Evolutionary conservation across 2,329 filamentous ascomycete genomes (phyloP), one percentile per base, ranked within the genome.

Genomic region (Aspergillus glaucus): DNA sequence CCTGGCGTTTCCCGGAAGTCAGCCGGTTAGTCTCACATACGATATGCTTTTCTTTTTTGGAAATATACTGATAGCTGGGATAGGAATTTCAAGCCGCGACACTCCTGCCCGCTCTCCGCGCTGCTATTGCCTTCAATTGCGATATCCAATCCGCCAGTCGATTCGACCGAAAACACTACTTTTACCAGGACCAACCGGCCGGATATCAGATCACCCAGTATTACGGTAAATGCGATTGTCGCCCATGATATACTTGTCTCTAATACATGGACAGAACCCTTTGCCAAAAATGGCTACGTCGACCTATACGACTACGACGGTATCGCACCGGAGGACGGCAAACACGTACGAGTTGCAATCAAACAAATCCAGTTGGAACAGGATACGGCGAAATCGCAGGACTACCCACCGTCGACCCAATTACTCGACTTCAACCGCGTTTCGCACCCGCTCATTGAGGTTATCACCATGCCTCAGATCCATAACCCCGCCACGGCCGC

Each of bases 151-250:
- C 71, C 1, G 78, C 81, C 58, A 95, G 90, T 67, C 82, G 81
- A 47, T 98, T 96, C 71, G 93, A 98, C 69, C 80, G 93, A 55
- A 98, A 98, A 68, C 93, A 98, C 69, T 98, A 98, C 71, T 97
- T 98, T 70, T 95, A 96, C 75, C 95, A 93, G 81, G 93, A 98
- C 68, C 93, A 98, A 69, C 93, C 93, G 0, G 81, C 88, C 0
- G 93, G 93, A 0, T 98, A 98, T 68, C 93, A 98, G 68, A 95
- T 98, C 54, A 98, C 93, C 1, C 93, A 98, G 65, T 97, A 92
- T 72, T 96, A 97, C 67, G 76, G 77, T 75, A 62, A 45, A 47
- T 34, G 17, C 12, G 19, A 36, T 12, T 21, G 2, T 21, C 34
- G 3, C n/a, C 8, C 2, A 10, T 8, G 9, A 22, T 17, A 15